Evolutionary conservation across 1,284 basidiomycete species (phyloP), one percentile per base, ranked within the genome.

Genomic region (Trametes hirsuta): DNA sequence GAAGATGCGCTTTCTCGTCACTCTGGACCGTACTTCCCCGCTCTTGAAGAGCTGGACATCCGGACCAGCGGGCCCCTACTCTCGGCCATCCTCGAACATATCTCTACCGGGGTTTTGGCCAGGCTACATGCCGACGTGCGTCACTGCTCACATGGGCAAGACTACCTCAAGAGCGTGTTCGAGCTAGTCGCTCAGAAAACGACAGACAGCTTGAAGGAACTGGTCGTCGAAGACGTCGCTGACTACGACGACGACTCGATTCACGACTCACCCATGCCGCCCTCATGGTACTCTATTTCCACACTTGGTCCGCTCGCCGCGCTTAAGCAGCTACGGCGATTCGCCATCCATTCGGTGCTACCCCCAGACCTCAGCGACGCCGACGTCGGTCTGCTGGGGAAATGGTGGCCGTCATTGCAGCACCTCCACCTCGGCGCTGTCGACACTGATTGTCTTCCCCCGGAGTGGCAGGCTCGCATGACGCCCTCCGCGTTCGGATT

Each of bases 1-100:
- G 63, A 65, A 14, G 62, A 69, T 8, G 62, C 71, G 18, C 58
- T 75, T 10, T 45, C 66, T 47, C 37, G 56, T 22, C 1, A 10
- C 11, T 39, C 35, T n/a, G 46, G 50, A 30, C 47, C 58, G 10
- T 63, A 45, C 58, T 84, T 86, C 66, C 76, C 77, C 35, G 71
- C 75, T 1, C 71, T 87, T 18, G 70, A 73, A 36, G 76, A 72
- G 45, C 70, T 87, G 18, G 75, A 72, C 49, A 75, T 87, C 47
- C 79, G 79, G 37, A 77, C 78, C 9, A 53, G 59, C 52, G 70
- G 69, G 0, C 47, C 65, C 0, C 62, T 72, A 14, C 49, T 77
- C 44, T 68, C 74, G 15, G 65, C 72, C 6, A 57, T 83, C 2
- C 66, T 82, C 21, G 72, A 74, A 8, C 69, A 72, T 53, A 55